These are phyloP conservation scores for Mycena haematopus DNA, from an alignment of 768 basidiomycete genomes.

Conservation along the genomic window DNA sequence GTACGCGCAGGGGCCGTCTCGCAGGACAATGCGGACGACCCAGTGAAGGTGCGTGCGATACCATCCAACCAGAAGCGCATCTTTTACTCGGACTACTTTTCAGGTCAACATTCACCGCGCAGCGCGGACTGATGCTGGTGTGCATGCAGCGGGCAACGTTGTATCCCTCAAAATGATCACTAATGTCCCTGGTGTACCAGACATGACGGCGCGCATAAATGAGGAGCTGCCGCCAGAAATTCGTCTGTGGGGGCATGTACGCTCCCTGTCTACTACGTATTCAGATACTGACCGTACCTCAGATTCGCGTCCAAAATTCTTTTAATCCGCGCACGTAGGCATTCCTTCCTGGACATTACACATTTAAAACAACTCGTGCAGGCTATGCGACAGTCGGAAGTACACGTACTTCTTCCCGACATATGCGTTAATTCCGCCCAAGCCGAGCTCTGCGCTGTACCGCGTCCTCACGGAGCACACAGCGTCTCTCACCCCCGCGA, in stretches of 20 bases:
- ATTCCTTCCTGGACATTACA: constrained; percentile 23
- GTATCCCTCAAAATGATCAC: constrained; percentile 92
- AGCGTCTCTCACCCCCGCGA: constrained; percentile 34
- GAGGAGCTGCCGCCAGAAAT: constrained; percentile 90
- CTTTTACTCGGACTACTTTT: not conserved
- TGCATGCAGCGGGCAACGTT: constrained; percentile 95
- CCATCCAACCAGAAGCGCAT: not conserved
- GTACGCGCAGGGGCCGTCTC: constrained; percentile 94
- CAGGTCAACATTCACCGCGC: constrained; percentile 85
- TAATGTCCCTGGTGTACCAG: constrained; percentile 69
- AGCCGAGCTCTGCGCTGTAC: constrained; percentile 70
- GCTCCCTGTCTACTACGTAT: constrained; percentile 36
- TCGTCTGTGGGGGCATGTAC: constrained; percentile 87
- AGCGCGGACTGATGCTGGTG: constrained; percentile 95
- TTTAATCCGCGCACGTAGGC: constrained; percentile 80
- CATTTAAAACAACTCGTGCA: constrained; percentile 38
- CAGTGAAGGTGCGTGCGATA: constrained; percentile 78
- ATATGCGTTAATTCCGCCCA: constrained; percentile 91
- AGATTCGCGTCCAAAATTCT: constrained; percentile 79
- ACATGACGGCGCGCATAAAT: constrained; percentile 80
- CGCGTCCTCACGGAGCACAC: constrained; percentile 47
- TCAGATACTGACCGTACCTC: constrained; percentile 1
- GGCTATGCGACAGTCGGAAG: constrained; percentile 92
- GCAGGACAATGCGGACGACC: constrained; percentile 90
- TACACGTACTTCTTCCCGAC: constrained; percentile 98